Evolutionary conservation across 2,329 filamentous ascomycete genomes (phyloP).

Genomic region (Aspergillus nomiae): DNA sequence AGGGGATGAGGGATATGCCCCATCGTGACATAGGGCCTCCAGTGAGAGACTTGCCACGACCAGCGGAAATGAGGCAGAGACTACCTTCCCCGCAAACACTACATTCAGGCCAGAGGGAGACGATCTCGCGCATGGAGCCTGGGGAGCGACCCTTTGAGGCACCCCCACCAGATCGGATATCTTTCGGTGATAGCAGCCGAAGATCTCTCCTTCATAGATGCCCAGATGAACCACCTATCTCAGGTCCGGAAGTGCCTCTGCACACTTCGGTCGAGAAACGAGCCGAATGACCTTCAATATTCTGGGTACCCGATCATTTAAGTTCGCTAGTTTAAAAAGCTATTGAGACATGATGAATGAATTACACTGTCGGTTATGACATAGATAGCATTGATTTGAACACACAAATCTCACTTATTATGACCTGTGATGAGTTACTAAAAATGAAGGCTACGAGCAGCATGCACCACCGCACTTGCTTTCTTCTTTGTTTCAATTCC

Average conservation of each 20-base stretch:
- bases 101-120: slow-evolving; percentile 31
- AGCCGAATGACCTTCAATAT: slow-evolving; percentile 18
- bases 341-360: slow-evolving; percentile 25
- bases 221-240: slow-evolving; percentile 24
- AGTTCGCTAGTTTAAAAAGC: slow-evolving; percentile 11
- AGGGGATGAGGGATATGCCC: slow-evolving; percentile 24
- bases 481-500: slow-evolving; percentile 3
- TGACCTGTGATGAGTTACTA: slow-evolving; percentile 19
- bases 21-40: slow-evolving; percentile 23
- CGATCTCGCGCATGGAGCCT: slow-evolving; percentile 27
- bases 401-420: slow-evolving; percentile 15
- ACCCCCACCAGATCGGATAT: slow-evolving; percentile 26
- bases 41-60: slow-evolving; percentile 32
- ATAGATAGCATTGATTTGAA: slow-evolving; percentile 35
- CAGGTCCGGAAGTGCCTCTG: slow-evolving; percentile 22
- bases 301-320: neutral
- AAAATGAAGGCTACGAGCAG: slow-evolving; percentile 17
- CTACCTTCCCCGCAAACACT: slow-evolving; percentile 33
- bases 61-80: slow-evolving; percentile 28
- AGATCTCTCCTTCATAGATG: slow-evolving; percentile 27
- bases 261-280: slow-evolving; percentile 22
- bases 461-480: slow-evolving; percentile 7
- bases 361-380: slow-evolving; percentile 28
- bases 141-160: slow-evolving; percentile 26
- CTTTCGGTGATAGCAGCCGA: slow-evolving; percentile 28